Evolutionary conservation across 1,284 basidiomycete species (phyloP), one percentile per base, ranked within the genome.

Genomic region (Fomes fomentarius): DNA sequence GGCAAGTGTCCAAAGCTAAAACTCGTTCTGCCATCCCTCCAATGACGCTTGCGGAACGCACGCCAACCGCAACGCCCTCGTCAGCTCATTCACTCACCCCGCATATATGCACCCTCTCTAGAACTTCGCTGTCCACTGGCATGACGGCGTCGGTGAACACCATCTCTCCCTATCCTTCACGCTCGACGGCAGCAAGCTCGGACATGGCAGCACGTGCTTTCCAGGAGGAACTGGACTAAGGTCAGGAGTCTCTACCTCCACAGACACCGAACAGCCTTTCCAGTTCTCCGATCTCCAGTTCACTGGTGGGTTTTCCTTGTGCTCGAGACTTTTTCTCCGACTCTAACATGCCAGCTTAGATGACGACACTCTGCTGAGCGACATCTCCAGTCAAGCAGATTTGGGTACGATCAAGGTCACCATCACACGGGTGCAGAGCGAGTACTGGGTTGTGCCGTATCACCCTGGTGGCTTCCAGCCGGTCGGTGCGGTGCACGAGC

Each of bases 401-500:
- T 19, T 57, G 12, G 55, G 55, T 11, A 26, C 50, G 3, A 57
- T 57, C n/a, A 25, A 43, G 21, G 48, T 50, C 12, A 17, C 5
- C 7, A 12, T 49, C 22, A 9, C 4, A 22, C 28, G 34, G 33
- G 54, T 52, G 34, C 40, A 42, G 12, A 10, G 4, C 14, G 25
- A 46, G 21, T 31, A 28, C 17, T 37, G 15, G 12, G 17, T 24
- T 9, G 26, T 25, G 2, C 19, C 47, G 3, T 50, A 28, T 22
- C 17, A 24, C 1, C 24, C 47, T 19, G 50, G 30, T 17, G 21
- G 14, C 19, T 57, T 50, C 43, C 35, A 19, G 1, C 50, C 38
- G 24, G 51, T 57, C 2, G 60, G 50, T 14, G 41, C 55, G 9
- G 53, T 66, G 14, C 60, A 66, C 28, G 65, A 66, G 45, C 58